Evolutionary conservation across 305 asterid species (phyloP).

Genomic region (Striga hermonthica): DNA sequence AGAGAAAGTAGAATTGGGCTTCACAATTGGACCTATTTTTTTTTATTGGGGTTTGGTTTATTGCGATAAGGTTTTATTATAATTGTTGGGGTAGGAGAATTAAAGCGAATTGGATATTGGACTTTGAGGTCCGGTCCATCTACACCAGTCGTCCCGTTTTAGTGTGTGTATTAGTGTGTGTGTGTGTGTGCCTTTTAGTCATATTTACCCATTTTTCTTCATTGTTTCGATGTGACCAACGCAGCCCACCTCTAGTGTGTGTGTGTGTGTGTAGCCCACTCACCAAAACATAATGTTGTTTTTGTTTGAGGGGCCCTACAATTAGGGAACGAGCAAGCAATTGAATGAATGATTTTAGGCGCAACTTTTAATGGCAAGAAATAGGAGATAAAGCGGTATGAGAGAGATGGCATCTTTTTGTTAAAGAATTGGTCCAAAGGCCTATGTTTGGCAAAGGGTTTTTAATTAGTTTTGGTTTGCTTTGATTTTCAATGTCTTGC

Average conservation of each 20-base stretch:
- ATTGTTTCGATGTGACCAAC: conserved; percentile 31
- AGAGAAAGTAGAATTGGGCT: conserved; percentile 62
- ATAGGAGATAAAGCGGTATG: no score
- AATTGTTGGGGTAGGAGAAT: conserved; percentile 28
- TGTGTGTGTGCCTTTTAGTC: conserved; percentile 25
- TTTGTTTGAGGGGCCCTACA: no score
- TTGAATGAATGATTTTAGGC: no score
- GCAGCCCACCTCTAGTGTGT: conserved; percentile 42
- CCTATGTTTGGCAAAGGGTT: no score
- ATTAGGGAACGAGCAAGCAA: no score
- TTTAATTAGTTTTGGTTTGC: no score
- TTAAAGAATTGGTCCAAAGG: no score
- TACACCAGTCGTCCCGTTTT: background rate
- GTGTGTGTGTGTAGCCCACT: conserved; percentile 48
- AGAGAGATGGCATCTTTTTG: no score
- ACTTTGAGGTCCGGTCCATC: conserved; percentile 66
- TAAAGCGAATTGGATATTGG: conserved; percentile 56
- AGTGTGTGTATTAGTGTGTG: conserved; percentile 25
- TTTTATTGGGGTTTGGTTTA: conserved; percentile 12
- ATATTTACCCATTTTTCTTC: background rate
- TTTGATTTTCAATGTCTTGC: no score
- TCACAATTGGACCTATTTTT: conserved; percentile 53
- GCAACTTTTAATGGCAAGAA: no score
- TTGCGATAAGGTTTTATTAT: conserved; percentile 40
- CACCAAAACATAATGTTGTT: no score